Conservation (phyloP, 2,329 filamentous ascomycete species). For the Alternaria tenuissima region DNA sequence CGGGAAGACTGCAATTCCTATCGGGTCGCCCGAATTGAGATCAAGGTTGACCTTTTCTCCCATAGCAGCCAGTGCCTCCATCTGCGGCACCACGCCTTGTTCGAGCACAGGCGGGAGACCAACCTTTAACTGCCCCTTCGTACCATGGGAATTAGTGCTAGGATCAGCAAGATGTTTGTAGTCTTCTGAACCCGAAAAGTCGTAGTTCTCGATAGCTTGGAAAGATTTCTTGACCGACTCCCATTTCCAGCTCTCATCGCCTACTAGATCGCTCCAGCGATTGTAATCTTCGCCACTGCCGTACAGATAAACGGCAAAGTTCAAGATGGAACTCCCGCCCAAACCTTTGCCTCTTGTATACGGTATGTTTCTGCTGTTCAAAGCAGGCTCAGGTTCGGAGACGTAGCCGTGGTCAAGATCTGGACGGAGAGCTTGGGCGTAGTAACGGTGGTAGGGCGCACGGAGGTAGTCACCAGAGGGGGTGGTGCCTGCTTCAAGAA, state of each 20-base stretch:
- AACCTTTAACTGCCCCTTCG: slow-evolving; percentile 34
- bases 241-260: slow-evolving; percentile 66
- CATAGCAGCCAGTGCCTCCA: slow-evolving; percentile 64
- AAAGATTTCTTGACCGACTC: slow-evolving; percentile 60
- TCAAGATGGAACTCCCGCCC: slow-evolving; percentile 59
- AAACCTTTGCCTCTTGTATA: slow-evolving; percentile 60
- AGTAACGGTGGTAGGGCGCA: slow-evolving; percentile 64
- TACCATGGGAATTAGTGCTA: slow-evolving; percentile 58
- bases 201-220: slow-evolving; percentile 64
- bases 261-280: slow-evolving; percentile 65
- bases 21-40: slow-evolving; percentile 53
- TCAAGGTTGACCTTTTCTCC: slow-evolving; percentile 66
- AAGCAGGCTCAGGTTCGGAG: slow-evolving; percentile 41
- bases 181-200: slow-evolving; percentile 42
- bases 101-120: slow-evolving; percentile 62
- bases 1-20: slow-evolving; percentile 41
- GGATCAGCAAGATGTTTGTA: slow-evolving; percentile 60
- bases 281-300: slow-evolving; percentile 69
- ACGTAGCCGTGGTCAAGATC: slow-evolving; percentile 62
- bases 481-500: slow-evolving; percentile 69
- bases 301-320: slow-evolving; percentile 52
- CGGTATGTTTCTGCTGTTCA: slow-evolving; percentile 52
- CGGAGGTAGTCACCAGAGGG: slow-evolving; percentile 52
- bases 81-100: slow-evolving; percentile 63
- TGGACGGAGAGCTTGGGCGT: slow-evolving; percentile 52